Evolutionary conservation across 2,329 filamentous ascomycete genomes (phyloP).

Genomic region (Calcarisporium arbuscula): DNA sequence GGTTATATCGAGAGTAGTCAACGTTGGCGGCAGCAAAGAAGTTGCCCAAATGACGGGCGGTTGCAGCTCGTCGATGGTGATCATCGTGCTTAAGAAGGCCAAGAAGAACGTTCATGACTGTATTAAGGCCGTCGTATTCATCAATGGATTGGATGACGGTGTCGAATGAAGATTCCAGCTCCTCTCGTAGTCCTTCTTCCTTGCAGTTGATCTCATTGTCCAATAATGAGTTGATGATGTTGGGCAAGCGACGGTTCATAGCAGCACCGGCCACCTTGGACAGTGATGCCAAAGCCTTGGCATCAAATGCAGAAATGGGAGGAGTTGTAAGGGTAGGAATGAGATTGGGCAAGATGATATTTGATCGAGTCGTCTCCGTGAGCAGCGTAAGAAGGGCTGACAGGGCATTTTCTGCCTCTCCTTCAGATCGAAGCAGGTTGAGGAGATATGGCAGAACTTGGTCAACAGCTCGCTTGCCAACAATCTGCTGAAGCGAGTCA

Average conservation of each 20-base stretch:
- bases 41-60: constrained; percentile 71
- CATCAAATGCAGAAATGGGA: constrained; percentile 92
- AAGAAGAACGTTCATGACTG: constrained; percentile 89
- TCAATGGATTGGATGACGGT: constrained; percentile 88
- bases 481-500: constrained; percentile 84
- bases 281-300: constrained; percentile 84
- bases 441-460: constrained; percentile 91
- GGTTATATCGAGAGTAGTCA: constrained; percentile 93
- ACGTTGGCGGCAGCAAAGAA: constrained; percentile 79
- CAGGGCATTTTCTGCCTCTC: constrained; percentile 84
- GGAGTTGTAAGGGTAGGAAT: constrained; percentile 87
- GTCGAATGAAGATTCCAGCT: constrained; percentile 78
- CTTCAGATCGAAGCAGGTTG: constrained; percentile 77
- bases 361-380: constrained; percentile 87
- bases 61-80: constrained; percentile 72
- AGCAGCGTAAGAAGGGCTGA: constrained; percentile 89
- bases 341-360: constrained; percentile 93
- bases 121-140: constrained; percentile 92
- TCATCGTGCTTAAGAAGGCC: constrained; percentile 88
- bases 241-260: constrained; percentile 85
- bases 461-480: constrained; percentile 91
- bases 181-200: constrained; percentile 65
- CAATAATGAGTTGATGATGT: constrained; percentile 89
- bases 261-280: constrained; percentile 84
- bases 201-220: constrained; percentile 78